Percentiles rank a stretch among this genome's conserved stretches.
Evolutionary conservation across 345 rosid species (phyloP).

Genomic region (Moringa oleifera): DNA sequence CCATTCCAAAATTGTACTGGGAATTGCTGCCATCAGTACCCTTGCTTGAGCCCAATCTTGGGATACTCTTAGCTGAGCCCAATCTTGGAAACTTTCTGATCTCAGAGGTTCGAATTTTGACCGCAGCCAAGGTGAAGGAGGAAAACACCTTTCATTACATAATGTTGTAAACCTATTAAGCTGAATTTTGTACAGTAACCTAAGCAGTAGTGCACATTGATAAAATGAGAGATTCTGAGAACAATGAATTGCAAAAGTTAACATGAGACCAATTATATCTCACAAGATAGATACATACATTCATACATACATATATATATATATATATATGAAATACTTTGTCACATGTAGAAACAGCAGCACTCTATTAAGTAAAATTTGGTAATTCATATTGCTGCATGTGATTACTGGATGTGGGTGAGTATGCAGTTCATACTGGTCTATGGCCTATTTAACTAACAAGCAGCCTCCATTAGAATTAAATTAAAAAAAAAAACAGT

Average conservation of each 20-base stretch:
- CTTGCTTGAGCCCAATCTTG: slow-evolving; percentile 30
- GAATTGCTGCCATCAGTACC: slow-evolving; percentile 36
- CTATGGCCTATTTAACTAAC: too few relatives aligned
- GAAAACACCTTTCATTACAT: slow-evolving; percentile 48
- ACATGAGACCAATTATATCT: too few relatives aligned
- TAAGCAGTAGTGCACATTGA: neutral
- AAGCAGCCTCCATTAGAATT: too few relatives aligned
- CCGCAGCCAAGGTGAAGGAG: slow-evolving; percentile 62
- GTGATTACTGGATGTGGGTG: too few relatives aligned
- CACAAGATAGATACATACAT: too few relatives aligned
- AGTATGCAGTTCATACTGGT: too few relatives aligned
- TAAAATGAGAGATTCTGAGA: neutral
- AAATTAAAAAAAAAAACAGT: too few relatives aligned
- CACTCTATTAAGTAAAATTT: too few relatives aligned
- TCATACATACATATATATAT: too few relatives aligned
- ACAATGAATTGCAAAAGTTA: neutral
- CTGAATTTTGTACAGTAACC: neutral
- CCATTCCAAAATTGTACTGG: slow-evolving; percentile 62
- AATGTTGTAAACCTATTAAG: slow-evolving; percentile 15
- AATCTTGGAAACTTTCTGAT: slow-evolving; percentile 25
- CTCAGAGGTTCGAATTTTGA: slow-evolving; percentile 55
- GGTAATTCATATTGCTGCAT: too few relatives aligned
- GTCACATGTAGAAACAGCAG: too few relatives aligned
- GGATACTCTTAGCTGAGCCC: slow-evolving; percentile 27
- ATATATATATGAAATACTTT: too few relatives aligned